Evolutionary conservation across 441 rosid genomes (phyloP).

Genomic region (Brassica balearica): DNA sequence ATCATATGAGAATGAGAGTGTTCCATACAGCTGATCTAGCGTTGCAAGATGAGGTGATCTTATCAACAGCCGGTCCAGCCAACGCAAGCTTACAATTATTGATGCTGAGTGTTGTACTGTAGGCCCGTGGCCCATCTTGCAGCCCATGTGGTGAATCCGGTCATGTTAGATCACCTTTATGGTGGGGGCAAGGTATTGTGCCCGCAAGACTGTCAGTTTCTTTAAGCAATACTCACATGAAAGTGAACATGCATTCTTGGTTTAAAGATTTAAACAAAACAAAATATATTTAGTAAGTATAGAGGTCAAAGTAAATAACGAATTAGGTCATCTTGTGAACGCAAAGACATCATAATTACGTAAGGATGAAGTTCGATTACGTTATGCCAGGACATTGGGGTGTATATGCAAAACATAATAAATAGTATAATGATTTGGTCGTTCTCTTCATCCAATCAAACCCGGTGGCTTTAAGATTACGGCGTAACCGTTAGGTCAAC

Average conservation of each 20-base stretch:
- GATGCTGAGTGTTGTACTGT: neutral
- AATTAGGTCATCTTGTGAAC: constrained; percentile 20
- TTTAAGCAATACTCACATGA: neutral
- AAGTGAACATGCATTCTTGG: neutral
- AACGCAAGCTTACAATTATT: neutral
- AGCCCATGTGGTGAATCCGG: neutral
- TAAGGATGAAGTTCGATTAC: constrained; percentile 28
- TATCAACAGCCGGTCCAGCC: neutral
- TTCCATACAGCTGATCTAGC: too few relatives aligned
- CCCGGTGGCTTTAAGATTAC: constrained; percentile 22
- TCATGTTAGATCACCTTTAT: neutral
- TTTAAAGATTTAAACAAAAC: neutral
- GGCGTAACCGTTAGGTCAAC: constrained; percentile 26
- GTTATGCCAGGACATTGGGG: constrained; percentile 16
- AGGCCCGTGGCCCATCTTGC: neutral
- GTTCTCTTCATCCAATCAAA: constrained; percentile 22
- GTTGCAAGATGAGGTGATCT: too few relatives aligned
- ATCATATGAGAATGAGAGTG: too few relatives aligned
- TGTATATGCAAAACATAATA: constrained; percentile 10
- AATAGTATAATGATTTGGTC: constrained; percentile 2
- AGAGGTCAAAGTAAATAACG: constrained; percentile 11
- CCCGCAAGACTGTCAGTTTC: neutral
- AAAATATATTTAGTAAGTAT: neutral
- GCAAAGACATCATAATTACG: constrained; percentile 3
- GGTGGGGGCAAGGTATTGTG: neutral